Conservation (phyloP, 805 yeast genomes). For the Candida nitratophila region DNA sequence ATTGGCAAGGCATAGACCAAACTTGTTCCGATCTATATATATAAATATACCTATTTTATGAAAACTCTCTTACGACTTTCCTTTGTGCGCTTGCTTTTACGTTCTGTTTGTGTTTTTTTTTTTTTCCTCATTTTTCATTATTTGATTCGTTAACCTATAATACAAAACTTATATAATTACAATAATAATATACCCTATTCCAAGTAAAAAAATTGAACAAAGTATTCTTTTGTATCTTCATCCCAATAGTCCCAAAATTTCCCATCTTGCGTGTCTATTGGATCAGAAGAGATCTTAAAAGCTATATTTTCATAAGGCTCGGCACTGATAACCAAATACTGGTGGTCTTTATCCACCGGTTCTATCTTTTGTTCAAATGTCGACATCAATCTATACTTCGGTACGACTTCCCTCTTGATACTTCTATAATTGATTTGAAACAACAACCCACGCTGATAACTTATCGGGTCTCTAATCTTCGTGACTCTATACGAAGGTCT, state of each 20-base stretch:
- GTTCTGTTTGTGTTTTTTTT: too few relatives aligned
- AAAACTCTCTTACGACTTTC: too few relatives aligned
- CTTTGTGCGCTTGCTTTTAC: too few relatives aligned
- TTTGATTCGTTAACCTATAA: too few relatives aligned
- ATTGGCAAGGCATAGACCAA: conserved; percentile 1
- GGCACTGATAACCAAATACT: conserved; percentile 73
- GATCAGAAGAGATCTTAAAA: conserved; percentile 60
- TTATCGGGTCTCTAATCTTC: conserved; percentile 58
- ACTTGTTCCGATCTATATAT: not conserved
- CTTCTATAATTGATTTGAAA: conserved; percentile 53
- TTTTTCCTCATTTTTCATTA: not conserved
- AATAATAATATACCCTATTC: too few relatives aligned
- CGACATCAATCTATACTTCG: conserved; percentile 71
- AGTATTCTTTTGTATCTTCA: conserved; percentile 56
- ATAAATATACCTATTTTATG: not conserved
- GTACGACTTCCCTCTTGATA: conserved; percentile 37
- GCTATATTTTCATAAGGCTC: conserved; percentile 86
- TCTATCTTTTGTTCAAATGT: conserved; percentile 59
- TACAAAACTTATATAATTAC: too few relatives aligned
- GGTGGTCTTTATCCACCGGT: conserved; percentile 40
- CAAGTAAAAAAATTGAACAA: conserved; percentile 59
- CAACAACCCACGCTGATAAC: conserved; percentile 56
- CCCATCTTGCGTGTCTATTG: conserved; percentile 35
- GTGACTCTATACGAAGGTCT: conserved; percentile 63
- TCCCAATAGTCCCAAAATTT: conserved; percentile 72